Evolutionary conservation across 2,329 filamentous ascomycete species (phyloP).

Genomic region (Helotiales sp.): DNA sequence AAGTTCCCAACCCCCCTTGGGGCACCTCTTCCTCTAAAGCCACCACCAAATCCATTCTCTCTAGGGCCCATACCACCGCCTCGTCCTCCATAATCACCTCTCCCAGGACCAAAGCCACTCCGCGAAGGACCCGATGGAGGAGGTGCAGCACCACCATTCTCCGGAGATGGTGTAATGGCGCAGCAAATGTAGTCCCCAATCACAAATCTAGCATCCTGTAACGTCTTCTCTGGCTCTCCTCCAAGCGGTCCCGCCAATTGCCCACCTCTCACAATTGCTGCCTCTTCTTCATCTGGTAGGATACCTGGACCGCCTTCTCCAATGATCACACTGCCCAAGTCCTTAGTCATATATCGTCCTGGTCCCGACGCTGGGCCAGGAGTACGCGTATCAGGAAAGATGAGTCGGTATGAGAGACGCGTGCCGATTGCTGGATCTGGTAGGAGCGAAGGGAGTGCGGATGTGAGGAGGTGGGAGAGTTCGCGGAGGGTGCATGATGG

Average conservation of each 20-base stretch:
- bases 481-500: constrained; percentile 79
- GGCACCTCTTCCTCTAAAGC: constrained; percentile 45
- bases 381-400: constrained; percentile 70
- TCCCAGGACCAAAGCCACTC: constrained; percentile 44
- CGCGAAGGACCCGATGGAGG: constrained; percentile 54
- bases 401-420: constrained; percentile 82
- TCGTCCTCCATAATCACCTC: constrained; percentile 45
- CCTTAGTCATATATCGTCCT: constrained; percentile 74
- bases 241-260: constrained; percentile 48
- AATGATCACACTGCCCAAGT: constrained; percentile 82
- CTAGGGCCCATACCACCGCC: constrained; percentile 46
- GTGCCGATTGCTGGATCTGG: constrained; percentile 79
- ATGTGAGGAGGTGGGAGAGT: constrained; percentile 76
- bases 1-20: constrained; percentile 46
- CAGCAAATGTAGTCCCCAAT: constrained; percentile 89
- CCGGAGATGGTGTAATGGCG: constrained; percentile 75
- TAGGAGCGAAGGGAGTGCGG: constrained; percentile 69
- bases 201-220: constrained; percentile 79
- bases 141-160: constrained; percentile 75
- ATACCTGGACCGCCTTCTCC: constrained; percentile 59
- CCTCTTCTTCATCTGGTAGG: constrained; percentile 46
- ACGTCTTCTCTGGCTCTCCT: constrained; percentile 71
- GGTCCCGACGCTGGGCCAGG: constrained; percentile 44
- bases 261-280: constrained; percentile 40
- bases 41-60: constrained; percentile 44